phyloP scores from a whole-genome alignment of 192 early-diverging fungal species.

The Irineochytrium annulatum region DNA sequence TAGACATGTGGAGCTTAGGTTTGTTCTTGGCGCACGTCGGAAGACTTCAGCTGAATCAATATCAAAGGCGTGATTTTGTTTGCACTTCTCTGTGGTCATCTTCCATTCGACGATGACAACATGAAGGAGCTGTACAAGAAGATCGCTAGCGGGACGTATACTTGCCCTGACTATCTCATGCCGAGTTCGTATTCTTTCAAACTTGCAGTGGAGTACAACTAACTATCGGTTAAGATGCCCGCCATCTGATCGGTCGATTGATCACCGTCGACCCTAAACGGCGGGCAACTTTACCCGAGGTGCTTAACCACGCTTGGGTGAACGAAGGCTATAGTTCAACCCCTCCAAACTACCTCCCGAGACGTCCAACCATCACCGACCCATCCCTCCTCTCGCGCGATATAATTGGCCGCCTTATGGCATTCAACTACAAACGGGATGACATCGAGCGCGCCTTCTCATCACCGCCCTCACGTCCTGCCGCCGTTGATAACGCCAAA shows the following conservation, averaged over 20 bases:
- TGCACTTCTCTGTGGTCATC: conserved; percentile 88
- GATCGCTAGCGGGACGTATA: conserved; percentile 59
- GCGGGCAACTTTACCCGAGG: conserved; percentile 45
- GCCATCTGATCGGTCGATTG: conserved; percentile 58
- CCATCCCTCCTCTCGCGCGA: conserved; percentile 21
- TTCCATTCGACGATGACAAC: conserved; percentile 98
- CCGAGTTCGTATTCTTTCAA: no score
- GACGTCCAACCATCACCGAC: conserved; percentile 25
- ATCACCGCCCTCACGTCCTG: no score
- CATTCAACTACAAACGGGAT: conserved; percentile 44
- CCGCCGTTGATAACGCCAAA: conserved; percentile 10
- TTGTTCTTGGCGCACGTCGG: no score
- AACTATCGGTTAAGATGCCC: conserved; percentile 36
- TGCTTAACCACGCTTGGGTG: conserved; percentile 68
- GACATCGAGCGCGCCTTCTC: conserved; percentile 41
- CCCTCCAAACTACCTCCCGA: conserved; percentile 61
- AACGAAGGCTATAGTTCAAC: conserved; percentile 65
- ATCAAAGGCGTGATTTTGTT: conserved; percentile 80
- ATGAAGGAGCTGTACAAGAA: conserved; percentile 65
- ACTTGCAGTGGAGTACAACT: conserved; percentile 10
- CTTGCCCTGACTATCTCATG: conserved; percentile 60
- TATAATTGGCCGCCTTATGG: conserved; percentile 38
- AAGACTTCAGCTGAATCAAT: not conserved
- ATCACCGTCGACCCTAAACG: conserved; percentile 55
- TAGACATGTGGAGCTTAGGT: conserved; percentile 97